Evolutionary conservation across 148 eudicot species (phyloP), one percentile per base, ranked within the genome.

Genomic region (Nepenthes gracilis): DNA sequence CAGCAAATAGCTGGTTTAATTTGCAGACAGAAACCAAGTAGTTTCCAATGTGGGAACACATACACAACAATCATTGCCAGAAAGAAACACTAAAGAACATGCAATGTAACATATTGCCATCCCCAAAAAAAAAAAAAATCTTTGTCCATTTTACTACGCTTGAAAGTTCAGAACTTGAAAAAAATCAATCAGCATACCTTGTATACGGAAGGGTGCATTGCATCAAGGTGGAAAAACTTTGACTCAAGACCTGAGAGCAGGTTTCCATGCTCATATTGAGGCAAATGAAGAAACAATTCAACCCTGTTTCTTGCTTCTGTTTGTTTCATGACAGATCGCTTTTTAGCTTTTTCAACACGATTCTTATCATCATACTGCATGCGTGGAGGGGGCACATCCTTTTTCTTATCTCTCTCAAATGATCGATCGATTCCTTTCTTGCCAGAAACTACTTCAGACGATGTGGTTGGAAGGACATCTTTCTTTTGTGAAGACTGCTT

Each of bases 321-420:
- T 79, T 85, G 84, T 38, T 80, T 85, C 38, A 92, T 85, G 35
- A 85, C 60, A 33, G 90, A 71, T 37, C 83, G 88, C 77, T 72
- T 92, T 72, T 82, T 85, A 58, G 94, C 96, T 69, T 85, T 92
- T 55, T 83, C 88, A 45, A 92, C 93, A 48, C 90, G 86, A 62
- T 60, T 85, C 68, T 74, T 81, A 67, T 92, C 88, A 68, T 92
- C 97, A 72, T 83, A 92, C 66, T 92, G 97, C 90, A 88, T 77
- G 51, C 96, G 88, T 34, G 96, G 90, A 77, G 84, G 78, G 49
- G 81, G 90, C 63, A 72, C 60, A 61, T 92, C 97, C 58, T 85
- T 85, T 71, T 84, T 88, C 76, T 85, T 83, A 67, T 92, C 96
- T 63, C 81, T 92, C 65, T 83, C 96, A 12, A 77, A 57, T 47